Base-by-base conservation (phyloP, 2,329 filamentous ascomycete species). In the Hymenoscyphus linearis region DNA sequence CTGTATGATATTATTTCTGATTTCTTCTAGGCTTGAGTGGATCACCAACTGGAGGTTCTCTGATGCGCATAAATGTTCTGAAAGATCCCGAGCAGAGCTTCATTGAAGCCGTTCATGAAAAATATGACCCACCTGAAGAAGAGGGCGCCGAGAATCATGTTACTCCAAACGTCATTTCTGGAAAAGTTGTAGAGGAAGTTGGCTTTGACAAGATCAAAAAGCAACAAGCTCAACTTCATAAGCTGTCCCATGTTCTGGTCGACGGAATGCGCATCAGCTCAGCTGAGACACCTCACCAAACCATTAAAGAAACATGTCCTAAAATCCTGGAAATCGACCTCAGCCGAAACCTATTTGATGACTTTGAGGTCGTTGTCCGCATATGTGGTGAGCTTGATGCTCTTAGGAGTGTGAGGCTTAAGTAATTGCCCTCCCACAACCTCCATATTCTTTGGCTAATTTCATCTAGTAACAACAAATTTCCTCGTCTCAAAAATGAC, bases 161-260 rank as follows among this genome's bases (percentile, higher is more conserved):
- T 64, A 52, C n/a, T 27, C 27, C 31, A 18, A 40, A 58, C 52
- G 77, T 80, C 59, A 88, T 80, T 81, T 96, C 79, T 76, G 90
- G 69, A 40, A 98, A 98, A 76, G 83, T 93, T 18, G 93, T 91
- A 4, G 89, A 98, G 76, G 93, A 98, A 76, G 85, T 98, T 36
- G 95, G 95, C 34, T 98, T 98, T 68, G 92, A 96, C 68, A 97
- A 97, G 79, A 91, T 97, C 67, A 85, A 89, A 52, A 83, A 83
- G 66, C 85, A 93, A 75, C 86, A 96, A 70, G 88, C 92, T 67
- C 80, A 88, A 71, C 79, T 98, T 35, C 79, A 87, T 59, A 90
- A 95, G 69, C 81, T 98, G 62, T 87, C 83, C 67, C 86, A 93
- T 60, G 86, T 96, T 56, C 85, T 98, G 44, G 79, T 99, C 7